Conservation (phyloP, 495 filamentous ascomycete species). For the Hapsidospora chrysogenum region DNA sequence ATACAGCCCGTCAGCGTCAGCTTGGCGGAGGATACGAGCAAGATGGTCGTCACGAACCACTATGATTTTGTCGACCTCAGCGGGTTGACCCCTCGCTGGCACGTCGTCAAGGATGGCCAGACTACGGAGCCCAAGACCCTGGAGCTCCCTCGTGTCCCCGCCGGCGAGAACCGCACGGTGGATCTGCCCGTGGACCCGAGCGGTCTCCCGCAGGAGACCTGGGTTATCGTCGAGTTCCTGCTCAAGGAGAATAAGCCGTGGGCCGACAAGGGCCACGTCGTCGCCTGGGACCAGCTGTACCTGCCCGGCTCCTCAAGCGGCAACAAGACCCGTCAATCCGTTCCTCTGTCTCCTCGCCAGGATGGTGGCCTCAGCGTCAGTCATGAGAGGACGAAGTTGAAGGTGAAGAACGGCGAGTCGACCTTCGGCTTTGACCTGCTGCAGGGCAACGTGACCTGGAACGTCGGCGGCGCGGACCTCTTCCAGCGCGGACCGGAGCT, state of each 20-base stretch:
- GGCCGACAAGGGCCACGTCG: neutral
- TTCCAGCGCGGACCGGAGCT: neutral
- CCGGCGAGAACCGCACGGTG: neutral
- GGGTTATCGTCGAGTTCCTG: neutral
- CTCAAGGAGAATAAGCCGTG: neutral
- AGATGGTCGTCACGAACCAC: slow-evolving; percentile 24
- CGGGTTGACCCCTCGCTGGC: slow-evolving; percentile 17
- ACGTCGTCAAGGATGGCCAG: slow-evolving; percentile 6
- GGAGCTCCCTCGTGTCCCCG: neutral
- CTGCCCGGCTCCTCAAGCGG: neutral
- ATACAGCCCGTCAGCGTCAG: slow-evolving; percentile 34
- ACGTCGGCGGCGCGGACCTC: neutral
- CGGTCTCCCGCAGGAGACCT: neutral
- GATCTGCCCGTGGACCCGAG: neutral
- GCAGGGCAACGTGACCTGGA: neutral
- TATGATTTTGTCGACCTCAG: slow-evolving; percentile 35
- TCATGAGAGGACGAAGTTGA: neutral
- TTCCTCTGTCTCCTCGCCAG: neutral
- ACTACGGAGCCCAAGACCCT: neutral
- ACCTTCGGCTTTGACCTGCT: neutral
- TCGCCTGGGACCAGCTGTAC: neutral
- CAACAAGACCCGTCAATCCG: neutral
- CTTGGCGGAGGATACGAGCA: slow-evolving; percentile 6
- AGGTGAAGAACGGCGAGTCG: neutral
- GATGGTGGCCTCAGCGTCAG: too few species aligned